Evolutionary conservation across 192 early-diverging fungal genomes (phyloP), one percentile per base, ranked within the genome.

Genomic region (Coemansia sp.): DNA sequence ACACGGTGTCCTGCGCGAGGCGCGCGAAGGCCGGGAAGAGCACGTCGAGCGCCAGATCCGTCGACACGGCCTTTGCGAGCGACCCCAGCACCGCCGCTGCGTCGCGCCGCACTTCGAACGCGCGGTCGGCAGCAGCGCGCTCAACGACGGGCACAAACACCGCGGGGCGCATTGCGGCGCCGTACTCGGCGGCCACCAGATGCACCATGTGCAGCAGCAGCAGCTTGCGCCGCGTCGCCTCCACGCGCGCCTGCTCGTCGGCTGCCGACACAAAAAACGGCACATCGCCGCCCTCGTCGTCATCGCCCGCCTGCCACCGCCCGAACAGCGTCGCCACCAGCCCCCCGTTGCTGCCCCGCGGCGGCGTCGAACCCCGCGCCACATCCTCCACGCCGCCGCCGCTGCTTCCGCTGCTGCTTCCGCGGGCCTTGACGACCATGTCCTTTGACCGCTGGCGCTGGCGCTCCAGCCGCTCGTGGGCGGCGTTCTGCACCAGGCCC

Each of bases 111-210:
- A 85, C 79, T 61, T 85, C 83, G 35, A 78, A 85, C 16, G 69
- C 62, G 35, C 41, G 36, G 63, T 81, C 78, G 44, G 67, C 61
- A n/a, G 75, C 46, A 2, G 83, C 61, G 3, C 73, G 71, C 69
- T 85, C 83, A 11, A 85, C 77, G 16, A 78, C 79, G 1, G 83
- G 79, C 39, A 85, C 78, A 69, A 85, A 81, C 42, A 85, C 83
- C 1, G 79, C 79, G 5, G 79, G 79, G 59, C 79, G 76, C 72
- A 81, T 72, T 11, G 16, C 44, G 0, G 73, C 65, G 16, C 83
- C 83, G 48, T 70, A 85, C 48, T 79, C 75, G 19, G 72, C 61
- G 4, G 77, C 78, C 9, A 78, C 68, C 53, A 78, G 70, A 40
- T 77, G 79, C n/a, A 85, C 69, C 75, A 85, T 77, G 10, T 79